These are phyloP conservation scores for Colletotrichum sp. DNA, from an alignment of 2,329 filamentous ascomycete species.

Conservation along the genomic window DNA sequence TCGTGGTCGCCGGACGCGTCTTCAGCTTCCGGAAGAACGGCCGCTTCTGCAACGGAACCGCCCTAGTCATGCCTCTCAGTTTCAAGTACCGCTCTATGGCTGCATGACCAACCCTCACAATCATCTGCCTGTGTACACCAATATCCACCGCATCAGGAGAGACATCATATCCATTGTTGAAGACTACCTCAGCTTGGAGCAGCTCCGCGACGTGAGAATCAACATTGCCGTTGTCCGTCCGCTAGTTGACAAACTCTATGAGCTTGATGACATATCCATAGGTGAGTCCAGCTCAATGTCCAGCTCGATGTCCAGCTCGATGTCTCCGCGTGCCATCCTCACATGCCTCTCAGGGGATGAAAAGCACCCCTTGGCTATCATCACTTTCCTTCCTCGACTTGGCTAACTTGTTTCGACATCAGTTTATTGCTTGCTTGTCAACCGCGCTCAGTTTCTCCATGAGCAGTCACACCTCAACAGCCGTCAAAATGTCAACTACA, in stretches of 20 bases:
- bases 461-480: conserved; percentile 79
- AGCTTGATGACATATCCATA: conserved; percentile 79
- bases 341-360: background rate
- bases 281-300: conserved; percentile 45
- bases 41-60: conserved; percentile 41
- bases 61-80: conserved; percentile 40
- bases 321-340: background rate
- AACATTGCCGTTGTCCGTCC: conserved; percentile 82
- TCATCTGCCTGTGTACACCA: conserved; percentile 75
- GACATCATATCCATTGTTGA: conserved; percentile 69
- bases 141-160: conserved; percentile 74
- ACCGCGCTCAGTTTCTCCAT: conserved; percentile 78
- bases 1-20: conserved; percentile 11
- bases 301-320: conserved; percentile 22
- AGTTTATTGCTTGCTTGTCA: conserved; percentile 86
- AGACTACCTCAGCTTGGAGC: conserved; percentile 71
- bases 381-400: background rate
- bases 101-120: conserved; percentile 64
- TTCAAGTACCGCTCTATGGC: conserved; percentile 50
- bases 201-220: conserved; percentile 81
- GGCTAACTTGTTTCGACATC: background rate
- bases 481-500: conserved; percentile 81
- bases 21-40: conserved; percentile 26
- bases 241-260: conserved; percentile 83
- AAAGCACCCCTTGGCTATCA: background rate